Evolutionary conservation across 805 yeast species (phyloP).

Genomic region (Yarrowia keelungensis): DNA sequence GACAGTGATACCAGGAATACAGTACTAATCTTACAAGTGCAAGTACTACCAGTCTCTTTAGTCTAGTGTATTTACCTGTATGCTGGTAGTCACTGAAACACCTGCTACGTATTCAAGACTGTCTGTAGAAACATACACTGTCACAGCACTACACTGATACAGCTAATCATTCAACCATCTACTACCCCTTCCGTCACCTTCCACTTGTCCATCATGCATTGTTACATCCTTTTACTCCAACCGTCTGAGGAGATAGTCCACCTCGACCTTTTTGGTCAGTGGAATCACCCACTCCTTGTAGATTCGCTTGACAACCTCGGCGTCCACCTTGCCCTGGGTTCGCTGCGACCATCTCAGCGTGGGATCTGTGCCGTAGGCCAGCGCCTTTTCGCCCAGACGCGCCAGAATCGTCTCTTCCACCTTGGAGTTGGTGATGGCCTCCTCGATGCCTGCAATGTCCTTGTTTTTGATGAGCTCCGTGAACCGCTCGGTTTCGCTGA

Average conservation of each 20-base stretch:
- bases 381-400: constrained; percentile 80
- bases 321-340: constrained; percentile 75
- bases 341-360: constrained; percentile 69
- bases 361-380: constrained; percentile 88
- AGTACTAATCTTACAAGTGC: no score
- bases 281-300: constrained; percentile 92
- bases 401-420: constrained; percentile 86
- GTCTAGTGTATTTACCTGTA: no score
- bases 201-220: no score
- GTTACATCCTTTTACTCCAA: constrained; percentile 54
- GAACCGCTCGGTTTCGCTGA: constrained; percentile 67
- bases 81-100: no score
- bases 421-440: constrained; percentile 81
- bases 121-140: no score
- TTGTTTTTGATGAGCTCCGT: constrained; percentile 66
- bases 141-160: no score
- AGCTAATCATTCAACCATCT: no score
- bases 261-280: constrained; percentile 92
- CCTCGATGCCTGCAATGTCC: constrained; percentile 76
- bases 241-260: constrained; percentile 86
- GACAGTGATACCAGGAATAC: no score
- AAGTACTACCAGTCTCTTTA: no score
- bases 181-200: no score
- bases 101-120: no score
- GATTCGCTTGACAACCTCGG: constrained; percentile 79